Evolutionary conservation across 805 yeast species (phyloP).

Genomic region (Teunomyces tritomae): DNA sequence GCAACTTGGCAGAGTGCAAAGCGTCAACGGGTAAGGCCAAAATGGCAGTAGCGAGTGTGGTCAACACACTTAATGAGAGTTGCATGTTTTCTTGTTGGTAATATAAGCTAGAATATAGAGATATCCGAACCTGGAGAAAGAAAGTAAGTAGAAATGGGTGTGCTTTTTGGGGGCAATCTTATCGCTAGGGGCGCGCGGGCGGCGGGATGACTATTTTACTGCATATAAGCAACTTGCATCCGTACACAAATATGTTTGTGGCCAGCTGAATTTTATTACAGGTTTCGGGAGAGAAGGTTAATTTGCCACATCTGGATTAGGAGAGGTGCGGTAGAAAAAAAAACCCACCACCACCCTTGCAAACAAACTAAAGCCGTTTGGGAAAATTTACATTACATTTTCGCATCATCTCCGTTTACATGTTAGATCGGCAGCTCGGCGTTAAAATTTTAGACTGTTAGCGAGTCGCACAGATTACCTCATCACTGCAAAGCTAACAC

Average conservation of each 20-base stretch:
- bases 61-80: slow-evolving; percentile 34
- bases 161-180: slow-evolving; percentile 7
- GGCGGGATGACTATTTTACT: background rate
- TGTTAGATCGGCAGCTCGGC: background rate
- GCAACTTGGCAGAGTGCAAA: slow-evolving; percentile 53
- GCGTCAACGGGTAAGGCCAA: slow-evolving; percentile 32
- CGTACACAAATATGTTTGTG: too few relatives aligned
- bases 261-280: too few relatives aligned
- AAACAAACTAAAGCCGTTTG: background rate
- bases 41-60: slow-evolving; percentile 42
- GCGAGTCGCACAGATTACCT: background rate
- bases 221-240: background rate
- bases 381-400: background rate
- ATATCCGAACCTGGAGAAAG: background rate
- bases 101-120: background rate
- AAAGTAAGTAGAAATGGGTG: background rate
- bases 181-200: background rate
- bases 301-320: too few relatives aligned
- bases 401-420: background rate
- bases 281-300: too few relatives aligned
- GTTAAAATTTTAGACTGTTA: background rate
- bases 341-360: background rate
- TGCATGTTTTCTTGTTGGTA: slow-evolving; percentile 22
- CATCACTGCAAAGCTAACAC: too few relatives aligned
- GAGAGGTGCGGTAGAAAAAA: background rate